A percentile compares a stretch with the other conserved stretches of the same genome.
These are phyloP conservation scores for Calonectria multiphialidica DNA, from an alignment of 2,329 filamentous ascomycete genomes.

Conservation along the genomic window DNA sequence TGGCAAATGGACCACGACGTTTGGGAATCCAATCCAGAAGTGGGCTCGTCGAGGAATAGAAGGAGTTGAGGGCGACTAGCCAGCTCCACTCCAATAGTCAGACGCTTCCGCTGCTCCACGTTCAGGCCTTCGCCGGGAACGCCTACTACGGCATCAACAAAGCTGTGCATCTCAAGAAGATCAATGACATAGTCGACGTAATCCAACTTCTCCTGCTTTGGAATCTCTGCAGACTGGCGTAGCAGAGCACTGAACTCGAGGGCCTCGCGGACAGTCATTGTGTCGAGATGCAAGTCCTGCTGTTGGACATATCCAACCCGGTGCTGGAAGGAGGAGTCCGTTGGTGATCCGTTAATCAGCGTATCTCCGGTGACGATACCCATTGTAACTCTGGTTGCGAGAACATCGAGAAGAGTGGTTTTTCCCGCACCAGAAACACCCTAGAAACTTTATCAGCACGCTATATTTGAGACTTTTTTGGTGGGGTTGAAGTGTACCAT, in stretches of 20 bases:
- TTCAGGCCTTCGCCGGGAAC: slow-evolving; percentile 89
- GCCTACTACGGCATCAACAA: slow-evolving; percentile 91
- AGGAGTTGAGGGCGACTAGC: slow-evolving; percentile 91
- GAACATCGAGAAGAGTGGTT: slow-evolving; percentile 87
- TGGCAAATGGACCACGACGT: slow-evolving; percentile 93
- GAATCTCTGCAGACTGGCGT: slow-evolving; percentile 82
- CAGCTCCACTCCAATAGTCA: slow-evolving; percentile 95
- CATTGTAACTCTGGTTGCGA: slow-evolving; percentile 89
- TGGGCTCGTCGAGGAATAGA: slow-evolving; percentile 94
- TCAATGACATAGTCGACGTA: slow-evolving; percentile 94
- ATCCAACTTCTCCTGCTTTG: slow-evolving; percentile 81
- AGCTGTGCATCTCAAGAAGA: slow-evolving; percentile 89
- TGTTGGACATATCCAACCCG: slow-evolving; percentile 95
- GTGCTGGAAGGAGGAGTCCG: slow-evolving; percentile 87
- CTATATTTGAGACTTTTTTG: too few species aligned
- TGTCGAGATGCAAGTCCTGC: slow-evolving; percentile 88
- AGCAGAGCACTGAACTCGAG: slow-evolving; percentile 88
- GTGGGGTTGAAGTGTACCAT: slow-evolving; percentile 67
- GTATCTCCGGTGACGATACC: slow-evolving; percentile 90
- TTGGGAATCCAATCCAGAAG: slow-evolving; percentile 93
- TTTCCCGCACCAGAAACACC: slow-evolving; percentile 92
- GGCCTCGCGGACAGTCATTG: slow-evolving; percentile 88
- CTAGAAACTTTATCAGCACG: slow-evolving; percentile 35
- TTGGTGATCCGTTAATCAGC: slow-evolving; percentile 72
- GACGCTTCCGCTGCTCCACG: slow-evolving; percentile 77